Evolutionary conservation across 1,284 basidiomycete genomes (phyloP), one percentile per base, ranked within the genome.

Genomic region (Tetrapyrgos nigripes): DNA sequence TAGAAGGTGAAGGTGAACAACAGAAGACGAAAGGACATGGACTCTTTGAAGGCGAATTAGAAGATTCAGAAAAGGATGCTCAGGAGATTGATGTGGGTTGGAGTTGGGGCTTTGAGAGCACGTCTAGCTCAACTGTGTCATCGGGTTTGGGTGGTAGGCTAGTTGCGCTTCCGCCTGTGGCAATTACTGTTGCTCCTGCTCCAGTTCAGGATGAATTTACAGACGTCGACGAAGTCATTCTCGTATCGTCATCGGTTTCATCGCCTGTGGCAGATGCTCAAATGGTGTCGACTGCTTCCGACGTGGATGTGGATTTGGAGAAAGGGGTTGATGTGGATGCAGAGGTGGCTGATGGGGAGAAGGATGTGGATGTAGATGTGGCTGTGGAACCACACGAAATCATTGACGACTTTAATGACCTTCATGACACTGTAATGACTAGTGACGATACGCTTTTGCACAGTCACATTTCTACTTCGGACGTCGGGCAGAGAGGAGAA

Each of bases 21-120:
- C 46, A 23, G 21, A 21, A 46, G 47, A 11, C 21, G 8, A 23
- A 40, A 6, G 55, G 49, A 29, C 21, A 56, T 3, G 46, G 46
- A 48, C n/a, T n/a, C n/a, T n/a, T n/a, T 45, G 43, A 24, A 24
- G 21, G 17, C 4, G 46, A 28, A 17, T 13, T 24, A 10, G 31
- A 8, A 4, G 19, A 27, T 2, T 17, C 4, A 24, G 17, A 27
- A 24, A 24, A 45, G 43, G 35, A 47, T n/a, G 55, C 29, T 11
- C 46, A 51, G 37, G 55, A 57, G 17, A 37, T 51, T 21, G 55
- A 57, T 44, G 35, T 46, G 5, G 55, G 55, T 19, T 46, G 43
- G 55, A 43, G 44, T n/a, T 57, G 55, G 55, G 55, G 26, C 3
- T 51, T 57, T 21, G 55, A 57, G 40, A 57, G 48, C 35, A 47